phyloP scores from a whole-genome alignment of 768 basidiomycete species.

The Xanthoconium stramineum region DNA sequence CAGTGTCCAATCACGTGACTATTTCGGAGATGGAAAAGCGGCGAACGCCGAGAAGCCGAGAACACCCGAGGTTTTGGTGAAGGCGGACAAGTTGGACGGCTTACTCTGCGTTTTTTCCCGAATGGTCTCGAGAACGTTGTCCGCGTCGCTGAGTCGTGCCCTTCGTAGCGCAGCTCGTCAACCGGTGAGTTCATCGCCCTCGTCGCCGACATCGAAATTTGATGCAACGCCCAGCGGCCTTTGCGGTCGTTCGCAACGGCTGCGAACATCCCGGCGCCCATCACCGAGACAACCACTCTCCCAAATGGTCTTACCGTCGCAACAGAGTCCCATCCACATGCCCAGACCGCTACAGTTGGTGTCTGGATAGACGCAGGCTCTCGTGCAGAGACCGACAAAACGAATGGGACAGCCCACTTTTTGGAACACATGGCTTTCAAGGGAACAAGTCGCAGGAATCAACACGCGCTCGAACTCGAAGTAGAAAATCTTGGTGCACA shows the following conservation, averaged over 20 bases:
- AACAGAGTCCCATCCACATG: constrained; percentile 84
- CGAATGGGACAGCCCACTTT: constrained; percentile 97
- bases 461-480: constrained; percentile 90
- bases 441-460: constrained; percentile 84
- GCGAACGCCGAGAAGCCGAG: constrained; percentile 28
- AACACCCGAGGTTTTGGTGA: constrained; percentile 29
- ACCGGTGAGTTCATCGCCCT: constrained; percentile 28
- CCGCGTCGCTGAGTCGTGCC: constrained; percentile 41
- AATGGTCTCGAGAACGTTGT: constrained; percentile 48
- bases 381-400: constrained; percentile 92
- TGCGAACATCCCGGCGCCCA: constrained; percentile 61
- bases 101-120: constrained; percentile 24
- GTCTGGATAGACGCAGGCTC: constrained; percentile 99
- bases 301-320: constrained; percentile 95
- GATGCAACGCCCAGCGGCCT: constrained; percentile 37
- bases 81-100: background rate
- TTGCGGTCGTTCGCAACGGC: constrained; percentile 75
- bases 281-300: constrained; percentile 89
- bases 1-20: constrained; percentile 9
- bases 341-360: constrained; percentile 97
- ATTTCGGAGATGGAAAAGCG: constrained; percentile 24
- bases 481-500: constrained; percentile 98
- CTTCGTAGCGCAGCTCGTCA: constrained; percentile 38
- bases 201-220: background rate
- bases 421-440: constrained; percentile 99